Conservation (phyloP, 2,329 filamentous ascomycete species). For the Colletotrichum lupini region DNA sequence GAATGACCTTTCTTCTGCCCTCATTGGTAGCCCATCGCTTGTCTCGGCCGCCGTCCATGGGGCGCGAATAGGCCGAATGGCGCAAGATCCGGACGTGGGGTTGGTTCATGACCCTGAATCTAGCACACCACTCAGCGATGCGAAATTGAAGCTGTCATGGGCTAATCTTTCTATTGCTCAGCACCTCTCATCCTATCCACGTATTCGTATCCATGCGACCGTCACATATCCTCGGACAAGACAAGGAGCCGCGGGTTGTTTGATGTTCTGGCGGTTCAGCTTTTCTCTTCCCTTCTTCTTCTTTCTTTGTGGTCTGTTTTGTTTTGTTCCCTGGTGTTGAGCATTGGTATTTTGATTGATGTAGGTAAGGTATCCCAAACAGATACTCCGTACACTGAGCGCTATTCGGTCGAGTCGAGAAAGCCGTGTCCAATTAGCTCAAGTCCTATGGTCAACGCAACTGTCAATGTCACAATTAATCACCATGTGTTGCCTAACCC, state of each 20-base stretch:
- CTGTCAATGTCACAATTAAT: neutral
- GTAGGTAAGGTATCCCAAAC: too few species aligned
- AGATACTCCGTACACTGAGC: neutral
- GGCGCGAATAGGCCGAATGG: slow-evolving; percentile 3
- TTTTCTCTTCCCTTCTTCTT: neutral
- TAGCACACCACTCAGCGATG: neutral
- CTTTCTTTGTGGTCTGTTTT: neutral
- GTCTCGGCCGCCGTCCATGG: slow-evolving; percentile 6
- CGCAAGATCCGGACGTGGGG: slow-evolving; percentile 12
- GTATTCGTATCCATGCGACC: neutral
- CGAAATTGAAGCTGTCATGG: neutral
- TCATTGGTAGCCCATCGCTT: slow-evolving; percentile 13
- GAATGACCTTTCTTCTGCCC: slow-evolving; percentile 13
- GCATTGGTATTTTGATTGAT: neutral
- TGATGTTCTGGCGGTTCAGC: neutral
- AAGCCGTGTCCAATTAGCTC: neutral
- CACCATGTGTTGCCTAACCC: slow-evolving; percentile 19
- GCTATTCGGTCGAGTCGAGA: neutral
- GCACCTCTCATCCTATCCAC: neutral
- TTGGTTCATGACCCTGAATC: slow-evolving; percentile 5
- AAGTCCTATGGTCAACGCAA: slow-evolving; percentile 2
- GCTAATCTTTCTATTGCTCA: neutral
- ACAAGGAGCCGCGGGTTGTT: neutral
- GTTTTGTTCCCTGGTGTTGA: neutral
- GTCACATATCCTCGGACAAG: neutral